A percentile compares a stretch with the other conserved stretches of the same genome.
Evolutionary conservation across 1,284 basidiomycete genomes (phyloP).

Genomic region (Moesziomyces sp.): DNA sequence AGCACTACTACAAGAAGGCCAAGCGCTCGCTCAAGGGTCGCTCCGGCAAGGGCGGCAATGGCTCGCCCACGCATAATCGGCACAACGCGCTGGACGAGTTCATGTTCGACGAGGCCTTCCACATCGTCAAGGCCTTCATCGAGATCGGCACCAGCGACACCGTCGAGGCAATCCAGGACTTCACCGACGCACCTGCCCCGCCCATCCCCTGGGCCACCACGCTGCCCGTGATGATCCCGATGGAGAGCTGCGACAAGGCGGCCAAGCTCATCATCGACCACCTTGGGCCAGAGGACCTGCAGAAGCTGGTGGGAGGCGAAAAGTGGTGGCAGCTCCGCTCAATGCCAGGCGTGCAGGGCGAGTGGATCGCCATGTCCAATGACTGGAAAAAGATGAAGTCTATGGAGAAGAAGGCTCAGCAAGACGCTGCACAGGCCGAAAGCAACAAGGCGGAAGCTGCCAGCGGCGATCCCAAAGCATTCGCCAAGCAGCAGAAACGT

Average conservation of each 20-base stretch:
- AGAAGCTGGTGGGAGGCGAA: constrained; percentile 82
- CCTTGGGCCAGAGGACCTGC: constrained; percentile 83
- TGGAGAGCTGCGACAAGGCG: constrained; percentile 78
- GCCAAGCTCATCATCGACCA: constrained; percentile 81
- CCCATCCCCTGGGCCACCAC: constrained; percentile 81
- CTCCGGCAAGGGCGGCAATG: constrained; percentile 1
- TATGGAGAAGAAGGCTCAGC: constrained; percentile 46
- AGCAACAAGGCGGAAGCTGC: background rate
- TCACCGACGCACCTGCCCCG: constrained; percentile 80
- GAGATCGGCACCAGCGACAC: constrained; percentile 63
- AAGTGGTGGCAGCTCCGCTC: constrained; percentile 88
- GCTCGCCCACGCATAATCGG: constrained; percentile 6
- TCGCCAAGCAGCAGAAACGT: constrained; percentile 1
- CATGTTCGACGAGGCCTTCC: constrained; percentile 55
- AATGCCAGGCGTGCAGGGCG: constrained; percentile 78
- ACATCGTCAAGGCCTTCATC: constrained; percentile 55
- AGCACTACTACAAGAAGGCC: constrained; percentile 59
- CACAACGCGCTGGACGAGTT: constrained; percentile 48
- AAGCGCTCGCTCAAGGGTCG: constrained; percentile 35
- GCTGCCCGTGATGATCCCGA: constrained; percentile 77
- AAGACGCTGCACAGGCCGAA: constrained; percentile 7
- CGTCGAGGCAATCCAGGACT: constrained; percentile 65
- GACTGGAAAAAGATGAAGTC: constrained; percentile 69
- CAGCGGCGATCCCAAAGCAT: background rate
- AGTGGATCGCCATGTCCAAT: constrained; percentile 80